phyloP scores from a whole-genome alignment of 345 rosid species.

The Chamaenerion angustifolium region DNA sequence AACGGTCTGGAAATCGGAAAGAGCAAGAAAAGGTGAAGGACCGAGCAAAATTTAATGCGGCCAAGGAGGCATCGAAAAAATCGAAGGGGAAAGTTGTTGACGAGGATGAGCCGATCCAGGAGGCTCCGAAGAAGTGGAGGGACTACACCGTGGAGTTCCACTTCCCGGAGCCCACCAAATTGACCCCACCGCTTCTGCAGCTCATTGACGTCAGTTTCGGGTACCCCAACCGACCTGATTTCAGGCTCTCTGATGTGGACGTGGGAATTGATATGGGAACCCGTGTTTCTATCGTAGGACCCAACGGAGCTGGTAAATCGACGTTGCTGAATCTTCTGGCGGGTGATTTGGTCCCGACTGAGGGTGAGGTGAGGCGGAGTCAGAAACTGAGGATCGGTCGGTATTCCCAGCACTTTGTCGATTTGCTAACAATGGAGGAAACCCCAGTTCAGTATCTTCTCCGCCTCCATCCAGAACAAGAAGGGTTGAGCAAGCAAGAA shows the following conservation, averaged over 20 bases:
- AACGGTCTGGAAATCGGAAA: slow-evolving; percentile 61
- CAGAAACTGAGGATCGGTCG: slow-evolving; percentile 87
- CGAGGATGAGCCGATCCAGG: slow-evolving; percentile 56
- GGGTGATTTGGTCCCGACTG: slow-evolving; percentile 67
- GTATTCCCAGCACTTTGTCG: slow-evolving; percentile 95
- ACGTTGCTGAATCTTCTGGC: slow-evolving; percentile 87
- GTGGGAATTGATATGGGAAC: slow-evolving; percentile 99
- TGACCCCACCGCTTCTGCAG: slow-evolving; percentile 87
- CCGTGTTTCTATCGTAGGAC: slow-evolving; percentile 85
- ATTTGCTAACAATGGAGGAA: slow-evolving; percentile 77
- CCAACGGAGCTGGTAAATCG: slow-evolving; percentile 94
- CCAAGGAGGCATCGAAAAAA: slow-evolving; percentile 75
- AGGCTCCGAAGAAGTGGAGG: slow-evolving; percentile 84
- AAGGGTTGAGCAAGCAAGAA: slow-evolving; percentile 90
- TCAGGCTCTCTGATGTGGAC: slow-evolving; percentile 70
- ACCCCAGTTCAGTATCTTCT: slow-evolving; percentile 94
- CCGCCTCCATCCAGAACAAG: slow-evolving; percentile 90
- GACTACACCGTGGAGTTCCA: slow-evolving; percentile 89
- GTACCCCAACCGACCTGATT: slow-evolving; percentile 71
- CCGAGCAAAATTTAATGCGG: slow-evolving; percentile 51
- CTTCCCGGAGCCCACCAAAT: slow-evolving; percentile 93
- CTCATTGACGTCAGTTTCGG: slow-evolving; percentile 79
- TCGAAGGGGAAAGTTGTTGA: slow-evolving; percentile 51
- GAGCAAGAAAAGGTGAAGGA: slow-evolving; percentile 90
- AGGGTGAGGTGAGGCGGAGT: slow-evolving; percentile 78